These are phyloP conservation scores for Ramaria rubella DNA, from an alignment of 768 basidiomycete species.

Conservation along the genomic window DNA sequence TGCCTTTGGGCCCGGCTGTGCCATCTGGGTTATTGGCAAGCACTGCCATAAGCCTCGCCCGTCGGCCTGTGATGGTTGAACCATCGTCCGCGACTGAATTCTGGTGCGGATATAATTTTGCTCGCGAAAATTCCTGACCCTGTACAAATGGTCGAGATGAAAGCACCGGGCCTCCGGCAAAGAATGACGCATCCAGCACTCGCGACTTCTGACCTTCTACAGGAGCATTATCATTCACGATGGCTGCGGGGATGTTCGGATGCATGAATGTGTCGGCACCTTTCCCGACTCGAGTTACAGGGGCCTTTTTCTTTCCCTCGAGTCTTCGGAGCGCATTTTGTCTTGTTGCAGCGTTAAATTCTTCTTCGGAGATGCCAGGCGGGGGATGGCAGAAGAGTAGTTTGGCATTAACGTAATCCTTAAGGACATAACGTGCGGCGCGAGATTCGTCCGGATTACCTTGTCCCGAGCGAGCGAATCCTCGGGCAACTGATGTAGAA, in stretches of 20 bases:
- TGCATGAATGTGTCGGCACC: slow-evolving; percentile 77
- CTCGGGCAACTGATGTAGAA: slow-evolving; percentile 66
- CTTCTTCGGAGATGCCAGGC: slow-evolving; percentile 55
- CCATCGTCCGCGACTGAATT: slow-evolving; percentile 75
- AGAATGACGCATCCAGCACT: slow-evolving; percentile 80
- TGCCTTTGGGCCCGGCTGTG: slow-evolving; percentile 35
- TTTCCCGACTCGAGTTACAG: slow-evolving; percentile 78
- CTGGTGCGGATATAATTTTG: slow-evolving; percentile 76
- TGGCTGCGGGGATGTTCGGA: slow-evolving; percentile 10
- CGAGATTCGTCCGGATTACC: slow-evolving; percentile 97
- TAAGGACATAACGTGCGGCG: slow-evolving; percentile 84
- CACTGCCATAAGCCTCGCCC: slow-evolving; percentile 38
- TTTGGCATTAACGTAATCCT: slow-evolving; percentile 95
- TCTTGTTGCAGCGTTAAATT: slow-evolving; percentile 72
- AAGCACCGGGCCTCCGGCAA: slow-evolving; percentile 47
- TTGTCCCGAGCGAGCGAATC: slow-evolving; percentile 88
- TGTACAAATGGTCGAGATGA: slow-evolving; percentile 60
- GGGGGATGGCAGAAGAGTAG: slow-evolving; percentile 87
- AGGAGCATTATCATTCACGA: slow-evolving; percentile 24
- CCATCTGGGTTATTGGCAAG: slow-evolving; percentile 32
- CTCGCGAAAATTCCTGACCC: slow-evolving; percentile 56
- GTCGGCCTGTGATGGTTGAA: slow-evolving; percentile 41
- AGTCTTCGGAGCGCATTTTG: slow-evolving; percentile 48
- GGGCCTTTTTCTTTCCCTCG: slow-evolving; percentile 80
- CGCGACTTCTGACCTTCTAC: slow-evolving; percentile 47